phyloP scores from a whole-genome alignment of 2,329 filamentous ascomycete species.

The Botrytis aclada region DNA sequence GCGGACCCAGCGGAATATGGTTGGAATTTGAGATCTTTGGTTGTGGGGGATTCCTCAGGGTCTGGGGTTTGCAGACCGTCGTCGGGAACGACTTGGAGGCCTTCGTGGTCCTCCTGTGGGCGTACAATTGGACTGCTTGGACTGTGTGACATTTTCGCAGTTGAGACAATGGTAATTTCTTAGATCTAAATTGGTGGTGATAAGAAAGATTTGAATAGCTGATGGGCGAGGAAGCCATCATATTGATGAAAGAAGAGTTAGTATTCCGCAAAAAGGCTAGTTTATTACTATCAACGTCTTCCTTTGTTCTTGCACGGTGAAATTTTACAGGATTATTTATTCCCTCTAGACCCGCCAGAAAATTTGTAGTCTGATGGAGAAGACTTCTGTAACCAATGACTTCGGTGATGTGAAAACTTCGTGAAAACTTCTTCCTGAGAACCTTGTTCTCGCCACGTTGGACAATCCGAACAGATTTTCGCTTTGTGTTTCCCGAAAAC shows the following conservation, averaged over 20 bases:
- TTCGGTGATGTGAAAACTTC: not conserved
- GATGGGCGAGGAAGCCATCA: not conserved
- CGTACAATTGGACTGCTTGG: not conserved
- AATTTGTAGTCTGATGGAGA: not conserved
- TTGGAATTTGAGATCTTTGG: constrained; percentile 16
- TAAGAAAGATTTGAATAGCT: not conserved
- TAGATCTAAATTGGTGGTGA: not conserved
- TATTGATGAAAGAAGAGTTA: constrained; percentile 4
- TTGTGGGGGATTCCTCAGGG: not conserved
- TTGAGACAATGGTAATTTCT: not conserved
- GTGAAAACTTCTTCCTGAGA: not conserved
- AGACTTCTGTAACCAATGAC: not conserved
- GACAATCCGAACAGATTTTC: not conserved
- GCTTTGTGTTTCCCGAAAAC: not conserved
- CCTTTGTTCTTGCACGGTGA: not conserved
- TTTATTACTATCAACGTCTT: not conserved
- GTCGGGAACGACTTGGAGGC: constrained; percentile 10
- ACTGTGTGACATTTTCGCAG: not conserved
- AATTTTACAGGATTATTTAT: not conserved
- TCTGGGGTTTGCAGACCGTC: constrained; percentile 6
- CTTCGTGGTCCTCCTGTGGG: constrained; percentile 14
- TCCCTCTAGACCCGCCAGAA: not conserved
- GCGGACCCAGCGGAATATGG: not conserved
- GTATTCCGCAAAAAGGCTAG: not conserved
- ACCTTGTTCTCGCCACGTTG: not conserved